phyloP scores from a whole-genome alignment of 148 eudicot species.

The Camellia sinensis region DNA sequence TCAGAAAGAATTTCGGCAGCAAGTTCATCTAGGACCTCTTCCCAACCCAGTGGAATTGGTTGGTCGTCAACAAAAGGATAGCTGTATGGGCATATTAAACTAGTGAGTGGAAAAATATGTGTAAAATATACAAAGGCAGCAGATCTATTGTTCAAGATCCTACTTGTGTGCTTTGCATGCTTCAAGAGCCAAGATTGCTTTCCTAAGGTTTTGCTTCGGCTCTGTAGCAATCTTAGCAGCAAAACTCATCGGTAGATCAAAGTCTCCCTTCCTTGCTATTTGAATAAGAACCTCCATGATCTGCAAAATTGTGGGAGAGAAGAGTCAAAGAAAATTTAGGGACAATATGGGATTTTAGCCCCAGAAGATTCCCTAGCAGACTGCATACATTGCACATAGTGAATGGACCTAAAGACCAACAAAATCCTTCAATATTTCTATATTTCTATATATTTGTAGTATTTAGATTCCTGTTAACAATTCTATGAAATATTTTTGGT shows the following conservation, averaged over 20 bases:
- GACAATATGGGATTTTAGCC: not conserved
- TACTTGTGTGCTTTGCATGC: slow-evolving; percentile 59
- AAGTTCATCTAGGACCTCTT: slow-evolving; percentile 38
- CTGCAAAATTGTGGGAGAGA: slow-evolving; percentile 15
- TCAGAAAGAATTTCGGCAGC: slow-evolving; percentile 44
- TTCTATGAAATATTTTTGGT: no score
- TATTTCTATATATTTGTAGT: no score
- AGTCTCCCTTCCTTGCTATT: slow-evolving; percentile 42
- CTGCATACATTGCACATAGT: no score
- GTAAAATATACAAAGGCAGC: not conserved
- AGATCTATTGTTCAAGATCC: not conserved
- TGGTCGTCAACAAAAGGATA: slow-evolving; percentile 55
- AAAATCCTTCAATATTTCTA: no score
- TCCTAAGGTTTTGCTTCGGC: slow-evolving; percentile 44
- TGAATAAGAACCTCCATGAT: slow-evolving; percentile 48
- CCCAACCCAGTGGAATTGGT: slow-evolving; percentile 52
- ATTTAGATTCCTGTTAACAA: no score
- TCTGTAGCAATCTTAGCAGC: slow-evolving; percentile 43
- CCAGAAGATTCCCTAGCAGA: not conserved
- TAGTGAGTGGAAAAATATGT: not conserved
- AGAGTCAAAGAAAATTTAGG: not conserved
- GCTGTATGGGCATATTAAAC: slow-evolving; percentile 19
- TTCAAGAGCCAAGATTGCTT: slow-evolving; percentile 60
- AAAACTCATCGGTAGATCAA: slow-evolving; percentile 40
- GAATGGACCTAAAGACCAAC: no score